Base-by-base conservation (phyloP, 805 yeast genomes). In the Kodamaea laetipori region DNA sequence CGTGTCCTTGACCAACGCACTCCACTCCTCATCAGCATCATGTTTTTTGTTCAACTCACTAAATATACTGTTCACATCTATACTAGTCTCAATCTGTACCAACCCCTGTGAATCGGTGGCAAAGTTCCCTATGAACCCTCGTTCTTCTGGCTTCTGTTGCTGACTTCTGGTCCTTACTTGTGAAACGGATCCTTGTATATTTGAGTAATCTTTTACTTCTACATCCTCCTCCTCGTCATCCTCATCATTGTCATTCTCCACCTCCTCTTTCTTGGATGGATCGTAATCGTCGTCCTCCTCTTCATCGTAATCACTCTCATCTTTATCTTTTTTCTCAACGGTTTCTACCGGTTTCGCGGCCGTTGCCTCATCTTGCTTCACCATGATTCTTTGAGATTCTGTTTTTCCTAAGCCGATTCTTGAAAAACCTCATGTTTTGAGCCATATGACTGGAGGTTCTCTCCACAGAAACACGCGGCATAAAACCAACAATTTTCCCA, bases 111-210 rank as follows among this genome's bases (percentile, higher is more conserved):
- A 36, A 39, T 56, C 50, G 15, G 50, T 48, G 42, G 52, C 48
- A 32, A 56, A 49, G 8, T 49, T 50, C 4, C 47, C 54, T 17
- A 43, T 42, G 13, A 34, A 41, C 31, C 39, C 44, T 31, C 34
- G 37, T 35, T 12, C 13, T 11, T 25, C 39, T 10, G 30, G 41
- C 2, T 25, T 19, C 18, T 44, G 44, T 13, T 81, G 86, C 16
- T 82, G 92, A 16, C 78, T 73, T 51, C 96, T 71, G 0, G 95
- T 87, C 54, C 80, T 78, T 26, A 87, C 76, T 42, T 83, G 72
- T 0, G 89, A 84, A 10, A 57, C 68, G 56, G 36, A 71, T 54
- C 56, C 79, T 48, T 80, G 86, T 4, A 84, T 77, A 3, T 64
- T 63, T 5, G 77, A 67, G 57, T 84, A 84, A 37, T 69, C 69